phyloP scores from a whole-genome alignment of 441 rosid genomes.

The Geranium incanum region DNA sequence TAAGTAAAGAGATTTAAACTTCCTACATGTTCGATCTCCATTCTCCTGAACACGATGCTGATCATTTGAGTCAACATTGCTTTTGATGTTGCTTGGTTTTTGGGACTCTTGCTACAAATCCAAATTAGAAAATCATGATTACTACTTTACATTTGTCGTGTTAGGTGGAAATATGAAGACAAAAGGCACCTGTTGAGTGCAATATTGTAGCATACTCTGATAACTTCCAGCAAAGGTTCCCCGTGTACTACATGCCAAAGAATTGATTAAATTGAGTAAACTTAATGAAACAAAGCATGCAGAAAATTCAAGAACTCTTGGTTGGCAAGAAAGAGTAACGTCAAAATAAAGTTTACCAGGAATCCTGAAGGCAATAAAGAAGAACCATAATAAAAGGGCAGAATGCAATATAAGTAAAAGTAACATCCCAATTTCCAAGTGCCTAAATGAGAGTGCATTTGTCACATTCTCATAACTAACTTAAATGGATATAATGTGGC shows the following conservation, averaged over 20 bases:
- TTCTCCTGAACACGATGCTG: constrained; percentile 86
- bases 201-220: constrained; percentile 93
- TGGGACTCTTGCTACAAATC: constrained; percentile 87
- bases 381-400: neutral
- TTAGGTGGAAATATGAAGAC: constrained; percentile 16
- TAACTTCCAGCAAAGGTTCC: constrained; percentile 92
- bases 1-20: constrained; percentile 16
- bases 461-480: neutral
- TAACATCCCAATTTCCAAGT: neutral
- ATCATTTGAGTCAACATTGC: constrained; percentile 99
- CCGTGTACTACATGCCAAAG: constrained; percentile 73
- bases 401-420: neutral
- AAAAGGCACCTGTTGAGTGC: constrained; percentile 79
- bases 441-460: neutral
- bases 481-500: neutral
- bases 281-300: neutral
- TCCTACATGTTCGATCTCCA: constrained; percentile 85
- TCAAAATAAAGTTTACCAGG: too few relatives aligned
- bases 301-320: neutral
- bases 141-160: constrained; percentile 21
- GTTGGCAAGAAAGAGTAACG: too few relatives aligned
- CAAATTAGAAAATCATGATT: constrained; percentile 30
- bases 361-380: too few relatives aligned
- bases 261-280: neutral
- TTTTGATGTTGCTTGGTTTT: constrained; percentile 96